These are phyloP conservation scores for Corchorus olitorius DNA, from an alignment of 345 rosid species.

Conservation along the genomic window DNA sequence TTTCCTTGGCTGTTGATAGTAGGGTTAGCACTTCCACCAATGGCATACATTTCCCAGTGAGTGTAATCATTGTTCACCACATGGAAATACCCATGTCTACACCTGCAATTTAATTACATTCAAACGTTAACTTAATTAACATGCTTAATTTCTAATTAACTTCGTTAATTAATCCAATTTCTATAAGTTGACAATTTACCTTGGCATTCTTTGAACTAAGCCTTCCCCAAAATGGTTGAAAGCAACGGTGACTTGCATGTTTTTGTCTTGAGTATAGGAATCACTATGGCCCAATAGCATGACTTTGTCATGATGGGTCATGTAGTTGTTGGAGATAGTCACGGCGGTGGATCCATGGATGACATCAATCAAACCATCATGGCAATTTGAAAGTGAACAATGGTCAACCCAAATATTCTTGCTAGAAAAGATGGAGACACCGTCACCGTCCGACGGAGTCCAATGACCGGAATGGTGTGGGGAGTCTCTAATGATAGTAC, in stretches of 20 bases:
- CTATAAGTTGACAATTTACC: slow-evolving; percentile 34
- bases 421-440: slow-evolving; percentile 55
- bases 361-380: slow-evolving; percentile 76
- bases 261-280: slow-evolving; percentile 58
- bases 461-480: slow-evolving; percentile 62
- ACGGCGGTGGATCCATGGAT: slow-evolving; percentile 80
- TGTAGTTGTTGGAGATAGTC: slow-evolving; percentile 75
- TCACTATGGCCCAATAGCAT: slow-evolving; percentile 81
- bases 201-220: slow-evolving; percentile 83
- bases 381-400: slow-evolving; percentile 73
- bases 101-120: slow-evolving; percentile 37
- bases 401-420: slow-evolving; percentile 73
- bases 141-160: background rate
- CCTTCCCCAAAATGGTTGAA: slow-evolving; percentile 92
- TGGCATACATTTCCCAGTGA: slow-evolving; percentile 87
- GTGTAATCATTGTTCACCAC: slow-evolving; percentile 89
- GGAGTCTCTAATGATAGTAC: slow-evolving; percentile 53
- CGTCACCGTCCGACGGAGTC: slow-evolving; percentile 67
- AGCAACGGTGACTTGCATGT: slow-evolving; percentile 81
- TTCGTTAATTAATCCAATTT: no score
- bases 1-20: slow-evolving; percentile 85
- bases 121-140: background rate
- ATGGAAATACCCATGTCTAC: slow-evolving; percentile 80
- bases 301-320: slow-evolving; percentile 87
- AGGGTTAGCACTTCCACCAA: slow-evolving; percentile 82